Conservation (phyloP, 805 yeast species). For the Pichia rugopelliculosa region DNA sequence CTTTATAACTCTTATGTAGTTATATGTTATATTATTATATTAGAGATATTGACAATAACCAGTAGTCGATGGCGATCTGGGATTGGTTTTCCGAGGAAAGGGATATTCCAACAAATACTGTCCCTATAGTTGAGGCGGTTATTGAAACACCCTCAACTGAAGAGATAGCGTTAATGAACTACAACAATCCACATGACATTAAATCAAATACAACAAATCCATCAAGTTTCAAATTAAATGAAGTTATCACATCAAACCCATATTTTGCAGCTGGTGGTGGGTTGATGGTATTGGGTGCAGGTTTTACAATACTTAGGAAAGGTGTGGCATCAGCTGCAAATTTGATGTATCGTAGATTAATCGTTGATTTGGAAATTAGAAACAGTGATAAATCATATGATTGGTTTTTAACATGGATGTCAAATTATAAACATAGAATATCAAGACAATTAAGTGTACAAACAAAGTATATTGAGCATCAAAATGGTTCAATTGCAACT, state of each 20-base stretch:
- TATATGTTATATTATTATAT: no score
- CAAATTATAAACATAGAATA: conserved; percentile 63
- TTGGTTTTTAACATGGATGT: conserved; percentile 98
- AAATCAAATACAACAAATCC: background rate
- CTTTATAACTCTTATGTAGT: no score
- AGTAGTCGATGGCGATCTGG: background rate
- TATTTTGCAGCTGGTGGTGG: conserved; percentile 99
- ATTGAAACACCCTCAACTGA: conserved; percentile 16
- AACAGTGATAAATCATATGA: conserved; percentile 87
- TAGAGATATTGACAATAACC: background rate
- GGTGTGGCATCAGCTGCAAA: conserved; percentile 57
- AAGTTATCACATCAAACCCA: conserved; percentile 56
- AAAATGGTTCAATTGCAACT: conserved; percentile 84
- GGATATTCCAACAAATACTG: background rate
- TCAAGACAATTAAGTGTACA: conserved; percentile 87
- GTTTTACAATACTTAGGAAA: conserved; percentile 67
- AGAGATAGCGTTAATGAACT: conserved; percentile 43
- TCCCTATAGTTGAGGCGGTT: conserved; percentile 5
- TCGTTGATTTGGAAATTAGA: conserved; percentile 90
- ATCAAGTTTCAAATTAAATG: conserved; percentile 21
- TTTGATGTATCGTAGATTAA: conserved; percentile 69
- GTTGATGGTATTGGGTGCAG: conserved; percentile 89
- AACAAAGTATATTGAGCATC: conserved; percentile 80
- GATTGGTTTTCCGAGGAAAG: conserved; percentile 3
- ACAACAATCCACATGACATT: conserved; percentile 9